Evolutionary conservation across 495 filamentous ascomycete species (phyloP), one percentile per base, ranked within the genome.

Genomic region (Hyaloscypha finlandica): DNA sequence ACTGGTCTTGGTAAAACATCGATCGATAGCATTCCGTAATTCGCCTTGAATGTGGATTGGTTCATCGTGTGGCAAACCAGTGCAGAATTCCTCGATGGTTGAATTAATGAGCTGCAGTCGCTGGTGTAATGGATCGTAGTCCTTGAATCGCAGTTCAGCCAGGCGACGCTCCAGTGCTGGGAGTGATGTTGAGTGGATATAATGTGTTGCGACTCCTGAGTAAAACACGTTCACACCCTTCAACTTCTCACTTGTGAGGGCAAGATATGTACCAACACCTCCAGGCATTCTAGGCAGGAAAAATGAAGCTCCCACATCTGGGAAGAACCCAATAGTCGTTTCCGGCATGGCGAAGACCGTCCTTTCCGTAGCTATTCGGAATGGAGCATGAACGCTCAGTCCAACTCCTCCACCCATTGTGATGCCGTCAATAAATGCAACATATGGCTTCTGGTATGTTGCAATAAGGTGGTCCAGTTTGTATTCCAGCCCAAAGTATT

Each of bases 361-460:
- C 63, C 89, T 89, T 78, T 99, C 95, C 14, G 95, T 99, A 31
- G 96, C 96, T 73, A 99, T 95, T 29, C 95, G 85, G 83, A 99
- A 93, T 2, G 95, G 96, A 6, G 96, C 94, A 78, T 99, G 96
- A 53, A 97, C 84, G 77, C 89, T 93, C 58, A 99, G 85, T 4
- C 95, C 95, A 33, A 98, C 96, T 61, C 95, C 95, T 61, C 95
- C 95, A 66, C 95, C 95, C 95, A 99, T 98, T 30, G 96, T 99
- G 74, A 97, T 89, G 64, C 95, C 95, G 74, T 99, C 96, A 89
- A 99, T 94, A 76, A 97, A 90, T 45, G 96, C 93, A 58, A 99
- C 86, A 75, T 94, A 95, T 3, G 95, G 95, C 81, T 97, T 98
- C 31, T 79, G 71, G 81, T 94, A 97, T 58, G 93, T 97, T n/a